Base-by-base conservation (phyloP, 768 basidiomycete species). In the Amanita fuliginea region DNA sequence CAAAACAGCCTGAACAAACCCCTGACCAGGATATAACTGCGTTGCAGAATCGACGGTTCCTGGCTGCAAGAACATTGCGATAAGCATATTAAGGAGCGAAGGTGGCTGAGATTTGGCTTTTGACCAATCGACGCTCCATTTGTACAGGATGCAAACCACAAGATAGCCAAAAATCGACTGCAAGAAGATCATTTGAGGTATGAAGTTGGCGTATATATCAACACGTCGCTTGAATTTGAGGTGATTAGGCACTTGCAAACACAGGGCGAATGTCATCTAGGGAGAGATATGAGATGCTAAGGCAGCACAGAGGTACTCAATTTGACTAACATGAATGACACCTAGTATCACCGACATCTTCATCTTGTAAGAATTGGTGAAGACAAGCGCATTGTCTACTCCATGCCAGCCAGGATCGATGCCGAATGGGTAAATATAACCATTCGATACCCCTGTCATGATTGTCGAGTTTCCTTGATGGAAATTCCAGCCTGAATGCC, bases 281-380 rank as follows among this genome's bases (percentile, higher is more conserved):
- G 40, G 51, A 51, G 52, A 24, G 24, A 22, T 30, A 50, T 50
- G 33, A 46, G 36, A 48, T 57, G 42, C 54, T 42, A 28, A 42
- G 24, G 19, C 13, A 32, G 18, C 43, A n/a, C 24, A 19, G 33
- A 39, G 26, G 35, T 16, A 36, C 32, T 41, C 54, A 18, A 16
- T 49, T 26, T 33, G 42, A 68, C 82, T 57, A 69, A 97, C 95
- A 65, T 99, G 95, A 52, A 87, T 86, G 55, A 99, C 94, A 64
- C 96, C 96, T 47, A 99, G 67, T 32, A 98, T 80, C 60, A 99
- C 83, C 18, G 91, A 88, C 91, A 98, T 92, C 72, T 99, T 98
- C 96, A 99, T 99, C 81, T 98, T 99, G 73, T 95, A 95, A 34
- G 94, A 97, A 67, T 99, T 99, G 46, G 86, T 86, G 67, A 98